A percentile compares a stretch with the other conserved stretches of the same genome.
Conservation (phyloP, 371 early-diverging fungal genomes). For the Apophysomyces ossiformis region DNA sequence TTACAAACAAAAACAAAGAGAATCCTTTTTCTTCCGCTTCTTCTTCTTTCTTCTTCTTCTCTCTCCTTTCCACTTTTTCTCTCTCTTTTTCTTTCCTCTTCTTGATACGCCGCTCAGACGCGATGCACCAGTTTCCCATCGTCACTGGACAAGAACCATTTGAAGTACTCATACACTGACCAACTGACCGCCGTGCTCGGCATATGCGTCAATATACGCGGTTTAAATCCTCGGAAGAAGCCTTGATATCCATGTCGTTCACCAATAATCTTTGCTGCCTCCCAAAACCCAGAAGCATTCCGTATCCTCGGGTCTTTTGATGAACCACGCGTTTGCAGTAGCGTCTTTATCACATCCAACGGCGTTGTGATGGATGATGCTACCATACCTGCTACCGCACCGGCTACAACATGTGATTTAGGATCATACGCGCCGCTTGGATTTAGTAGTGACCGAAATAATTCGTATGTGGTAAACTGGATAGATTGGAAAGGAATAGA, state of each 20-base stretch:
- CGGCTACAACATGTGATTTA: slow-evolving; percentile 77
- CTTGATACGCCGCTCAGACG: slow-evolving; percentile 14
- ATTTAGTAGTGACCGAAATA: slow-evolving; percentile 70
- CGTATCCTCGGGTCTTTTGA: slow-evolving; percentile 68
- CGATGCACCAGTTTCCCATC: slow-evolving; percentile 14
- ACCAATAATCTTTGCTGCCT: slow-evolving; percentile 77
- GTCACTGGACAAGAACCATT: slow-evolving; percentile 61
- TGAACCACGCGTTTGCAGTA: slow-evolving; percentile 88
- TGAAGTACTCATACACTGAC: slow-evolving; percentile 88
- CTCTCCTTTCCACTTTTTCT: background rate
- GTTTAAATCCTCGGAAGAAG: slow-evolving; percentile 77
- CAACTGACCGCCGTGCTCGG: slow-evolving; percentile 95
- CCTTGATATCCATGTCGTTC: slow-evolving; percentile 73
- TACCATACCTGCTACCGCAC: slow-evolving; percentile 88
- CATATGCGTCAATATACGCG: slow-evolving; percentile 83
- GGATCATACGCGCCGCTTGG: slow-evolving; percentile 81
- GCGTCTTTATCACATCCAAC: slow-evolving; percentile 92
- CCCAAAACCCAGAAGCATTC: slow-evolving; percentile 67
- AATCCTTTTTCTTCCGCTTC: background rate
- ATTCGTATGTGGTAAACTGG: slow-evolving; percentile 93
- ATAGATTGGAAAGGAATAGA: slow-evolving; percentile 93
- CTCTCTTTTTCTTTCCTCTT: background rate
- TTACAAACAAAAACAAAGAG: slow-evolving; percentile 4
- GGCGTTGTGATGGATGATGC: slow-evolving; percentile 91
- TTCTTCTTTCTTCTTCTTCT: background rate